Evolutionary conservation across 306 rosid species (phyloP), one percentile per base, ranked within the genome.

Genomic region (Pyrus communis): DNA sequence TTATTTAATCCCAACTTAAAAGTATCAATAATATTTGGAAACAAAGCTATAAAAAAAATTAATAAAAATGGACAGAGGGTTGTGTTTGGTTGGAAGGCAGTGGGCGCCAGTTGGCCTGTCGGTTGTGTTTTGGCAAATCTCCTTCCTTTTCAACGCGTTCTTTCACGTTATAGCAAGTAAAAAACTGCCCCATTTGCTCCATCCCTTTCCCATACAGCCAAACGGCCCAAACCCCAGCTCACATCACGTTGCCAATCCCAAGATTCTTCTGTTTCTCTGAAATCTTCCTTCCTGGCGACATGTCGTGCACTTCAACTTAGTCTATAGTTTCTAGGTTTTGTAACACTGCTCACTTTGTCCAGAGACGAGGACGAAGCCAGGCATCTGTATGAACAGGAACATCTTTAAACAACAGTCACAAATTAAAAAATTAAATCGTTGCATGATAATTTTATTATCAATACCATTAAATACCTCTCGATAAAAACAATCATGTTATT

Each of bases 401-500:
- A 38, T 38, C 42, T 2, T 7, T 7, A 7, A 38, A 7, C 2
- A 38, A 38, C 2, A 7, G 0, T 38, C 0, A 38, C 0, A 1
- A 38, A 38, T 38, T 38, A 38, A 38, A 38, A 38, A 38, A 1
- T 0, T 38, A 7, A 38, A 7, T 0, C 0, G 40, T 35, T 6
- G 42, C 2, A 38, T 38, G 0, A 38, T 0, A 38, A 38, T 7
- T 38, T 38, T 1, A 38, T 38, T 38, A 38, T 1, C 2, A 7
- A 38, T 38, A 38, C 2, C 9, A 35, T 38, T 38, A 38, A 38
- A 38, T 38, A 38, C 2, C 0, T 38, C 9, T 38, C 2, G 2
- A 38, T 38, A 7, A 38, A 35, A 38, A 38, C 0, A 38, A 38
- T 38, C 9, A 38, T 38, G 42, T 38, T 38, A 38, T 38, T 0